phyloP scores from a whole-genome alignment of 2,329 filamentous ascomycete species.

The Colletotrichum sojae region DNA sequence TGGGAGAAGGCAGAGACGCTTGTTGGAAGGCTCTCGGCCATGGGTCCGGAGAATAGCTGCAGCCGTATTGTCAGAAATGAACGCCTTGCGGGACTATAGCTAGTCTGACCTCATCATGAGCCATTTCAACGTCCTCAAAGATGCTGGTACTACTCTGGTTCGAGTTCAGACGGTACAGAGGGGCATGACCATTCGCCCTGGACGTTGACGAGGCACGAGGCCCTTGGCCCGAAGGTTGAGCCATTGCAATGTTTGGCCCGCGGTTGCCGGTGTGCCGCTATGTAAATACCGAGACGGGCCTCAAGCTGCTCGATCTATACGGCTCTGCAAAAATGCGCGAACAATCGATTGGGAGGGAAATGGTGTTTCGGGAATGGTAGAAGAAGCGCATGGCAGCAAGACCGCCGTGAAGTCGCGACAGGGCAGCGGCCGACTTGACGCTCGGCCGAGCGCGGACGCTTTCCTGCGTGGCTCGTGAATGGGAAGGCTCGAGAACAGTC shows the following conservation, averaged over 20 bases:
- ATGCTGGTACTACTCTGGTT: slow-evolving; percentile 85
- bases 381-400: slow-evolving; percentile 14
- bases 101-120: slow-evolving; percentile 84
- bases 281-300: background rate
- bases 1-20: slow-evolving; percentile 94
- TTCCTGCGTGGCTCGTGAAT: background rate
- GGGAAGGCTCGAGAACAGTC: too few species aligned
- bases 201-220: slow-evolving; percentile 30
- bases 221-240: slow-evolving; percentile 14
- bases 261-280: background rate
- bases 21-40: slow-evolving; percentile 95
- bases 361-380: background rate
- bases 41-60: slow-evolving; percentile 87
- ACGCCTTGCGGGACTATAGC: background rate
- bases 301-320: slow-evolving; percentile 1
- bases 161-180: slow-evolving; percentile 75
- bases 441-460: background rate
- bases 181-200: slow-evolving; percentile 36
- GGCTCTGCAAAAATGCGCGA: slow-evolving; percentile 1
- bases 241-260: slow-evolving; percentile 18
- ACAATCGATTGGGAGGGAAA: slow-evolving; percentile 14
- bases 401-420: background rate
- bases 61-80: slow-evolving; percentile 4
- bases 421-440: background rate
- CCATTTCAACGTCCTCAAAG: slow-evolving; percentile 98